Conservation (phyloP, 2,329 filamentous ascomycete genomes). For the Botrytis byssoidea region DNA sequence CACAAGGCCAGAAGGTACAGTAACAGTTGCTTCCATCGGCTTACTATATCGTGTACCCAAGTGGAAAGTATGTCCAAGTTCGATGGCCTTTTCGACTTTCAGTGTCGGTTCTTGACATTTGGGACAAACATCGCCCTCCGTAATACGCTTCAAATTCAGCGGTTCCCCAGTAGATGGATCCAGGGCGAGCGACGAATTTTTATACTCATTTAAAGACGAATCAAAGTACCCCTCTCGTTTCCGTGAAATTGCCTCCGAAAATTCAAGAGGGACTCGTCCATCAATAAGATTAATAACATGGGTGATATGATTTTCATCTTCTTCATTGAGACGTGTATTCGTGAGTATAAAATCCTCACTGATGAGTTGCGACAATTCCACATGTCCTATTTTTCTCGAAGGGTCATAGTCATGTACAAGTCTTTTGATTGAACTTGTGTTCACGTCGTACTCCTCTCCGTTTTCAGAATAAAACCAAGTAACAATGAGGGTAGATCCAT, state of each 20-base stretch:
- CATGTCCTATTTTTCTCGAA: conserved; percentile 41
- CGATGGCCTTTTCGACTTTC: conserved; percentile 69
- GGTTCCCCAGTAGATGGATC: conserved; percentile 43
- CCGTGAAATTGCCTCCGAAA: not conserved
- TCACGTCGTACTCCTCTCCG: conserved; percentile 44
- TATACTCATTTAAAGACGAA: not conserved
- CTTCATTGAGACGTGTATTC: not conserved
- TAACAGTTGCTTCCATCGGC: conserved; percentile 65
- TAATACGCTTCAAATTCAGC: conserved; percentile 64
- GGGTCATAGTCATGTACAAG: conserved; percentile 68
- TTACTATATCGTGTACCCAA: conserved; percentile 85
- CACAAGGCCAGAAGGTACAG: conserved; percentile 41
- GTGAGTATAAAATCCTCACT: no score
- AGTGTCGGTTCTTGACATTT: conserved; percentile 64
- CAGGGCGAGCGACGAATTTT: conserved; percentile 29
- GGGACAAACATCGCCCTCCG: conserved; percentile 69
- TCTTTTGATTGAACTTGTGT: conserved; percentile 64
- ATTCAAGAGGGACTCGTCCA: not conserved
- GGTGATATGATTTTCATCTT: not conserved
- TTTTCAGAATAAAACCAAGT: conserved; percentile 50
- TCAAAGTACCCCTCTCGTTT: not conserved
- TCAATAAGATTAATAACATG: conserved; percentile 5
- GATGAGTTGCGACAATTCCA: not conserved
- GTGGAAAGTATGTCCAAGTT: conserved; percentile 93
- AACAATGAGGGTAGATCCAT: conserved; percentile 66